A percentile compares a stretch with the other conserved stretches of the same genome.
These are phyloP conservation scores for Chrysoporthe deuterocubensis DNA, from an alignment of 2,329 filamentous ascomycete species.

Conservation along the genomic window DNA sequence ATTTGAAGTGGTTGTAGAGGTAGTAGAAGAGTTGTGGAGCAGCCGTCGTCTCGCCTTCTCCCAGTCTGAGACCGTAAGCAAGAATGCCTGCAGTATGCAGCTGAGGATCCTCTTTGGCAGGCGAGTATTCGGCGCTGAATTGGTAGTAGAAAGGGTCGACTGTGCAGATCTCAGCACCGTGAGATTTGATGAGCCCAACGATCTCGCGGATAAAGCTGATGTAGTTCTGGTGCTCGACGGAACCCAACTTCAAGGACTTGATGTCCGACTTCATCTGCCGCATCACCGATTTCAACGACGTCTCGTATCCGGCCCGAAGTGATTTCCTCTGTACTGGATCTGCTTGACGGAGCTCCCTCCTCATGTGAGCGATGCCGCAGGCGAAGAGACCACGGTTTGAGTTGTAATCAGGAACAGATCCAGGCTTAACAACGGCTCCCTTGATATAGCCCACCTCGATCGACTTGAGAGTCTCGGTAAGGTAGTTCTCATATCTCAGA, in stretches of 20 bases:
- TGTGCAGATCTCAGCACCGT: slow-evolving; percentile 56
- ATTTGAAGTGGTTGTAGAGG: slow-evolving; percentile 61
- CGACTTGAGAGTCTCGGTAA: slow-evolving; percentile 51
- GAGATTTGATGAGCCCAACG: slow-evolving; percentile 57
- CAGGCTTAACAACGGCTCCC: slow-evolving; percentile 42
- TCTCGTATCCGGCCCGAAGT: slow-evolving; percentile 47
- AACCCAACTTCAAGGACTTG: slow-evolving; percentile 40
- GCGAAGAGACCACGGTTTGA: slow-evolving; percentile 55
- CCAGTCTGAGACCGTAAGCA: slow-evolving; percentile 58
- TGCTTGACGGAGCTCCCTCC: slow-evolving; percentile 48
- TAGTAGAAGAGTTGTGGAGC: slow-evolving; percentile 59
- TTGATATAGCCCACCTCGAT: slow-evolving; percentile 50
- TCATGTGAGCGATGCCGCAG: slow-evolving; percentile 55
- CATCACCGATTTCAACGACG: slow-evolving; percentile 53
- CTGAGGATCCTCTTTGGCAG: slow-evolving; percentile 58
- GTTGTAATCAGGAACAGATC: slow-evolving; percentile 50
- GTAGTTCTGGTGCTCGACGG: slow-evolving; percentile 49
- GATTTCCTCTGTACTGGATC: slow-evolving; percentile 41
- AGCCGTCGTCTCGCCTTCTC: slow-evolving; percentile 54
- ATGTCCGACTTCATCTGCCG: slow-evolving; percentile 58
- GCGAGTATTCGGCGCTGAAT: slow-evolving; percentile 59
- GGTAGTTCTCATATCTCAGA: slow-evolving; percentile 52
- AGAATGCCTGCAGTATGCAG: slow-evolving; percentile 60
- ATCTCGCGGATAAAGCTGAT: slow-evolving; percentile 57
- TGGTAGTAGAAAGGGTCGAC: slow-evolving; percentile 62